Percentiles rank a stretch among this genome's conserved stretches.
Conservation (phyloP, 1,139 yeast genomes). For the Yamadazyma kanchanaburiensis region DNA sequence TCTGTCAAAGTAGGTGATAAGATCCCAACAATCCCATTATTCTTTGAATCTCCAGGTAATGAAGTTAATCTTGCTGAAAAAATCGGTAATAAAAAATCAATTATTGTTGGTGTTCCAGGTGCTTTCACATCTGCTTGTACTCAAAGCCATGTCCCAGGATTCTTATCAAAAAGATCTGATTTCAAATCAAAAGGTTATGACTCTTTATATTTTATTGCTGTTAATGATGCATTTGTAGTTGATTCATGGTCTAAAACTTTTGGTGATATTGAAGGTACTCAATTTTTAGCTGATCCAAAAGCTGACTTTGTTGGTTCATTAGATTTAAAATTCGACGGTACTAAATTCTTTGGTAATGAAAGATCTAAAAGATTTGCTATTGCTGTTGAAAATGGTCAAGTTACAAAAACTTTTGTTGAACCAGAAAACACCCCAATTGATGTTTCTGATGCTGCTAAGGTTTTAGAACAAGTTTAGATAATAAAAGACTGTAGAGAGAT, state of each 20-base stretch:
- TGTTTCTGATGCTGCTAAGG: conserved; percentile 41
- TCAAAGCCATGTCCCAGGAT: conserved; percentile 77
- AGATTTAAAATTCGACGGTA: conserved; percentile 69
- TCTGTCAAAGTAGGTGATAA: conserved; percentile 41
- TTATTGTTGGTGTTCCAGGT: conserved; percentile 85
- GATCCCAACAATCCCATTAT: conserved; percentile 56
- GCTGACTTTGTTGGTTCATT: conserved; percentile 67
- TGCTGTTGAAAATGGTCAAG: conserved; percentile 70
- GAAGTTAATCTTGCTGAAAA: conserved; percentile 57
- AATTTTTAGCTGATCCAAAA: conserved; percentile 72
- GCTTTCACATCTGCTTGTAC: conserved; percentile 90
- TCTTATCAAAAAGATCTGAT: conserved; percentile 45
- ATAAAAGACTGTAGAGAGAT: too few species aligned
- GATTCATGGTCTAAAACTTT: conserved; percentile 60
- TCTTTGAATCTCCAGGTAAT: conserved; percentile 69
- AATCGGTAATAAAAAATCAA: conserved; percentile 48
- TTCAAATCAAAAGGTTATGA: conserved; percentile 66
- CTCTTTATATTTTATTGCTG: conserved; percentile 64
- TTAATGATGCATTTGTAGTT: conserved; percentile 83
- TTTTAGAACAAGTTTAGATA: too few species aligned
- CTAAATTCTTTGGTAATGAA: conserved; percentile 66
- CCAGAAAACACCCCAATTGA: conserved; percentile 77
- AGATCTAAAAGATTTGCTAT: conserved; percentile 79
- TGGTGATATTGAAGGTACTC: conserved; percentile 31
- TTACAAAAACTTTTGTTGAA: conserved; percentile 64